Base-by-base conservation (phyloP, 352 stramenopile species). In the Pythium phragmitis region DNA sequence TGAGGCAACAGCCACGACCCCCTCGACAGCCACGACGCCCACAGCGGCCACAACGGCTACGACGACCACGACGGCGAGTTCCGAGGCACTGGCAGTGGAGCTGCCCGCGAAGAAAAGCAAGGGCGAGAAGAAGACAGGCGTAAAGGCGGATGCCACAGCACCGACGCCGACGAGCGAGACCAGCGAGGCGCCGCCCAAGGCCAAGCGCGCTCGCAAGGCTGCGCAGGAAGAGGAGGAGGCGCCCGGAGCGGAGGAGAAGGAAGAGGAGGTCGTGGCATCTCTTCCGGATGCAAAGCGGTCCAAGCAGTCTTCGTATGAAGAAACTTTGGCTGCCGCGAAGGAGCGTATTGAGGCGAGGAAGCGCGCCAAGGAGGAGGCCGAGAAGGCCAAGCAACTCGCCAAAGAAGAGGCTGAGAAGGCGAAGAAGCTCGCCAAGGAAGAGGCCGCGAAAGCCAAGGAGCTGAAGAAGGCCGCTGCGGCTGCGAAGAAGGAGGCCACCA, bases 341-440 rank as follows among this genome's bases (percentile, higher is more conserved):
- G 74, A 79, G 49, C 66, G 61, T 41, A 71, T 88, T 43, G 74
- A 71, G 28, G 60, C 70, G 1, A 68, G 77, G 36, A 77, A 80
- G 37, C 64, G 45, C 23, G 53, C 39, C 4, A 67, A 67, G 50
- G 36, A 43, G 7, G 30, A 36, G 7, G 36, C 42, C 17, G 39
- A 57, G 49, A 45, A 49, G 17, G 39, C 13, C 8, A 46, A 46
- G 39, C 13, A 46, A 14, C 13, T 46, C 39, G 16, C 9, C 8
- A 19, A 17, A 3, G 17, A 50, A 16, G n/a, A 30, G 30, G 33
- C 49, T 14, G 49, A 13, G 6, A 19, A 36, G 49, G 49, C 21
- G 9, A 26, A 1, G 34, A 9, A 39, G 34, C 34, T 39, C 26
- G 26, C 26, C 23, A 14, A 33, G 19, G 13, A 52, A 23, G 28